phyloP scores from a whole-genome alignment of 495 filamentous ascomycete species.

The Pseudomonodictys pantanalensis region DNA sequence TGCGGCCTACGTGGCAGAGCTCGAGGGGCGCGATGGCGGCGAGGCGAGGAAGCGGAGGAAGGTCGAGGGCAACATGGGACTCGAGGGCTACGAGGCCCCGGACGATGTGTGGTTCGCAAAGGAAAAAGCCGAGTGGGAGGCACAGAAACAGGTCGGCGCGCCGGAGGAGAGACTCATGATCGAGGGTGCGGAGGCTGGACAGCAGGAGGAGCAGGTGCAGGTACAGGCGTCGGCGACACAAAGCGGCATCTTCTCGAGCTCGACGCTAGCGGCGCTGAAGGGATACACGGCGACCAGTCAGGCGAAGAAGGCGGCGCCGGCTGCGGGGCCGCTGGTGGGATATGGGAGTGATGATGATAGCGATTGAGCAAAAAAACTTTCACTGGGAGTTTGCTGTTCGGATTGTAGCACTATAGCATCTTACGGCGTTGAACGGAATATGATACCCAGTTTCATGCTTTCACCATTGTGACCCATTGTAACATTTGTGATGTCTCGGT shows the following conservation, averaged over 20 bases:
- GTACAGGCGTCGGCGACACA: constrained; percentile 35
- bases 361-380: constrained; percentile 38
- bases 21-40: constrained; percentile 79
- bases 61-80: constrained; percentile 83
- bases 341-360: constrained; percentile 92
- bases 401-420: too few species aligned
- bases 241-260: constrained; percentile 72
- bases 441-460: too few species aligned
- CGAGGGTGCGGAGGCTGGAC: constrained; percentile 35
- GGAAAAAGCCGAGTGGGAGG: constrained; percentile 43
- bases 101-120: constrained; percentile 90
- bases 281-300: constrained; percentile 37
- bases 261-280: constrained; percentile 71
- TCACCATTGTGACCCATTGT: too few species aligned
- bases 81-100: constrained; percentile 89
- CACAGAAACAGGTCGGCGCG: constrained; percentile 41
- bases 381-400: too few species aligned
- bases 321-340: constrained; percentile 71
- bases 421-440: too few species aligned
- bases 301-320: constrained; percentile 45
- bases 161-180: constrained; percentile 48
- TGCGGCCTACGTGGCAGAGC: constrained; percentile 84
- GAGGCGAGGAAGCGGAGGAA: constrained; percentile 82
- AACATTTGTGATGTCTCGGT: too few species aligned
- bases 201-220: constrained; percentile 5